phyloP scores from a whole-genome alignment of 1,284 basidiomycete genomes.

The Wolfiporia cocos region DNA sequence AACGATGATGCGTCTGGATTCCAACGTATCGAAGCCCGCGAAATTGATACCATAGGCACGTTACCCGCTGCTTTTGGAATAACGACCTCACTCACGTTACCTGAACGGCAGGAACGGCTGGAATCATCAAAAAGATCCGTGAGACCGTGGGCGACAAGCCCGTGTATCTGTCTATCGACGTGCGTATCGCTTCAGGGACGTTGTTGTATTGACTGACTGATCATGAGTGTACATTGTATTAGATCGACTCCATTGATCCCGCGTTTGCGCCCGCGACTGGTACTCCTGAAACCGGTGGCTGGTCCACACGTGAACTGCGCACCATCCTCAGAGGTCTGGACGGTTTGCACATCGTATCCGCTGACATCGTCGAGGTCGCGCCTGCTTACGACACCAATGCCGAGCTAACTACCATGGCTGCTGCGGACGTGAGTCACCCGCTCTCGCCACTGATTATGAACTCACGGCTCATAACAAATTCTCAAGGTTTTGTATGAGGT shows the following conservation, averaged over 20 bases:
- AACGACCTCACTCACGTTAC: conserved; percentile 4
- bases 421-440: conserved; percentile 57
- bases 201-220: background rate
- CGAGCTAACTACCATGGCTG: conserved; percentile 73
- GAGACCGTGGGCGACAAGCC: conserved; percentile 61
- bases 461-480: conserved; percentile 7
- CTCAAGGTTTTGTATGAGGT: conserved; percentile 71
- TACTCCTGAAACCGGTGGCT: conserved; percentile 67
- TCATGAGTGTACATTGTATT: too few species aligned
- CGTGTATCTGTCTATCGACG: conserved; percentile 71
- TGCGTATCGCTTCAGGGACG: conserved; percentile 25
- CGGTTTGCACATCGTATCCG: conserved; percentile 68
- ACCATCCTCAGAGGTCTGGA: conserved; percentile 70
- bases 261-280: conserved; percentile 77
- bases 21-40: conserved; percentile 69
- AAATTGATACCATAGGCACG: conserved; percentile 67
- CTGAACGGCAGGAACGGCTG: conserved; percentile 42
- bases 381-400: conserved; percentile 80
- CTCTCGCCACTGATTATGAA: background rate
- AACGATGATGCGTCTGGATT: conserved; percentile 67
- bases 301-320: conserved; percentile 72
- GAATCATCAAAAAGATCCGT: conserved; percentile 67
- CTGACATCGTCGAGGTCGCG: conserved; percentile 78
- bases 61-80: conserved; percentile 3
- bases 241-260: conserved; percentile 74